Percentiles rank a stretch among this genome's conserved stretches.
These are phyloP conservation scores for Nematocida displodere DNA, from an alignment of 371 early-diverging fungal genomes.

Conservation along the genomic window DNA sequence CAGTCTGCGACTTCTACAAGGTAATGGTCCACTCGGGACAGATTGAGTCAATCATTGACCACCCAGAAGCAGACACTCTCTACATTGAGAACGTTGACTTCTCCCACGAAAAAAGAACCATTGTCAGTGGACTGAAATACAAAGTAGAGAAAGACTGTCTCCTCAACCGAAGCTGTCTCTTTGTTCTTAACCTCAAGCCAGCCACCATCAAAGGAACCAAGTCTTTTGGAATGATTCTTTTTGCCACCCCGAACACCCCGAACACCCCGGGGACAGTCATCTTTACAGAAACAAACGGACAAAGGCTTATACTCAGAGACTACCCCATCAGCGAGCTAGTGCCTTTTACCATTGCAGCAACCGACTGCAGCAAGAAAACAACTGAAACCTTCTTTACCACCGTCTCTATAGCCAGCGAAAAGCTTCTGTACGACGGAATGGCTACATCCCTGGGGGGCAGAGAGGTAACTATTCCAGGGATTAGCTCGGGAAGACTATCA, in stretches of 20 bases:
- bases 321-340: conserved; percentile 16
- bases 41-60: conserved; percentile 59
- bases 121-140: conserved; percentile 64
- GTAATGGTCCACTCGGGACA: conserved; percentile 63
- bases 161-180: conserved; percentile 57
- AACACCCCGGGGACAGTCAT: conserved; percentile 60
- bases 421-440: conserved; percentile 19
- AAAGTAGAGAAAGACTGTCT: conserved; percentile 56
- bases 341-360: neutral
- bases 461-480: neutral
- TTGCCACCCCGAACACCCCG: conserved; percentile 56
- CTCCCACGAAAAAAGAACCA: conserved; percentile 44
- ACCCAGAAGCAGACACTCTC: conserved; percentile 62
- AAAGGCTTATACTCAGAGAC: conserved; percentile 18
- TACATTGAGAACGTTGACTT: conserved; percentile 62
- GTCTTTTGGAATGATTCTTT: conserved; percentile 65
- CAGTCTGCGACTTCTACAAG: conserved; percentile 55
- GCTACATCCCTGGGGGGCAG: conserved; percentile 1
- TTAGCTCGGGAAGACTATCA: conserved; percentile 31
- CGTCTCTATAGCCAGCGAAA: neutral
- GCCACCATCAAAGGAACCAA: conserved; percentile 57
- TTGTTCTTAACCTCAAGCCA: conserved; percentile 64
- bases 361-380: conserved; percentile 34
- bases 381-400: conserved; percentile 19
- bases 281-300: conserved; percentile 17